phyloP scores from a whole-genome alignment of 768 basidiomycete genomes.

The Candolleomyces aberdarensis region DNA sequence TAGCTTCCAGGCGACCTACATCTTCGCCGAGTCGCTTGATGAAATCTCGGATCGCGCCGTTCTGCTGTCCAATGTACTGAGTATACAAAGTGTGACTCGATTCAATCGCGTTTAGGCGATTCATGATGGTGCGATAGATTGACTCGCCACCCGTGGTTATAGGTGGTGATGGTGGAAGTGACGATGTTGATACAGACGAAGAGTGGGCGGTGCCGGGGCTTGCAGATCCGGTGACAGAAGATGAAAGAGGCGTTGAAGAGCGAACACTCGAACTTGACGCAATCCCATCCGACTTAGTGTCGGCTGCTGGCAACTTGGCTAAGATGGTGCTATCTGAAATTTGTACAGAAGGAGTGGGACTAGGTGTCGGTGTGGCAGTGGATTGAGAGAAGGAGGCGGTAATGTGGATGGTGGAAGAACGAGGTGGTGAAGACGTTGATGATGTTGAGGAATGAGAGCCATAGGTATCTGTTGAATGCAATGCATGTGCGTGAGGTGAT shows the following conservation, averaged over 20 bases:
- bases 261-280: conserved; percentile 6
- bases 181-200: conserved; percentile 12
- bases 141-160: conserved; percentile 65
- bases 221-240: conserved; percentile 4
- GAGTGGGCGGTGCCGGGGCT: conserved; percentile 12
- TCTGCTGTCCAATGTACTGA: conserved; percentile 89
- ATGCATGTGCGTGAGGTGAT: not conserved
- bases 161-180: conserved; percentile 10
- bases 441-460: not conserved
- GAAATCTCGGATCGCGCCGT: conserved; percentile 66
- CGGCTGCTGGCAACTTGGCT: not conserved
- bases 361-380: not conserved
- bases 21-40: conserved; percentile 75
- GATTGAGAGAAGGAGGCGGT: not conserved
- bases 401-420: not conserved
- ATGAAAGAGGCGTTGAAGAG: not conserved
- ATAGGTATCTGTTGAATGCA: conserved; percentile 14
- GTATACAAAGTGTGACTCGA: conserved; percentile 82
- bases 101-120: conserved; percentile 82
- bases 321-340: conserved; percentile 1
- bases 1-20: conserved; percentile 70
- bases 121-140: conserved; percentile 96
- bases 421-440: not conserved
- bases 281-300: conserved; percentile 4
- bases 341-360: conserved; percentile 1